Evolutionary conservation across 192 early-diverging fungal genomes (phyloP).

Genomic region (Coemansia reversa): DNA sequence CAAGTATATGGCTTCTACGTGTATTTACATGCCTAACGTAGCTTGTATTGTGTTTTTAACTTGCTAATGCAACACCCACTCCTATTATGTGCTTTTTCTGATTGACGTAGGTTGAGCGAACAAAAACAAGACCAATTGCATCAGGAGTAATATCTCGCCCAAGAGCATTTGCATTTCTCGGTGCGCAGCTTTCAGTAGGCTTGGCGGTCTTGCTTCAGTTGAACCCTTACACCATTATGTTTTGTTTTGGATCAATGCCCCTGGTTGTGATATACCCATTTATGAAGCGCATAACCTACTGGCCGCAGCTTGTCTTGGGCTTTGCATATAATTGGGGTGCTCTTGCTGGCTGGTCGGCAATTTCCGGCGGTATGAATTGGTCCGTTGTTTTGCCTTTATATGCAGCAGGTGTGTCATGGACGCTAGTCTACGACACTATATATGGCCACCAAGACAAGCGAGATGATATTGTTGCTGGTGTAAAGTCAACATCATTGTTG

Average conservation of each 20-base stretch:
- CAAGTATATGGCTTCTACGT: slow-evolving; percentile 5
- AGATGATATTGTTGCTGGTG: slow-evolving; percentile 81
- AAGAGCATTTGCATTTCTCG: slow-evolving; percentile 77
- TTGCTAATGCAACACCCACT: too few relatives aligned
- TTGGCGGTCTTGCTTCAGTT: slow-evolving; percentile 86
- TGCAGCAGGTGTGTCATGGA: slow-evolving; percentile 85
- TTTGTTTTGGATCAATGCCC: slow-evolving; percentile 78
- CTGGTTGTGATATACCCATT: slow-evolving; percentile 81
- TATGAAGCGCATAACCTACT: slow-evolving; percentile 96
- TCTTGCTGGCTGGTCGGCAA: slow-evolving; percentile 82
- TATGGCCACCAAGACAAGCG: slow-evolving; percentile 97
- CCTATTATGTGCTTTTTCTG: neutral
- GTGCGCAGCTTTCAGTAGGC: slow-evolving; percentile 73
- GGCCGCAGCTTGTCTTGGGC: slow-evolving; percentile 88
- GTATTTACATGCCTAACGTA: too few relatives aligned
- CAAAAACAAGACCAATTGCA: slow-evolving; percentile 78
- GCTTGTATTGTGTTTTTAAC: too few relatives aligned
- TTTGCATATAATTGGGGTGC: slow-evolving; percentile 95
- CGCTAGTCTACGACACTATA: slow-evolving; percentile 94
- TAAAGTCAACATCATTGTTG: slow-evolving; percentile 87
- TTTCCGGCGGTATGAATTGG: slow-evolving; percentile 68
- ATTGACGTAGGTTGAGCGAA: slow-evolving; percentile 68
- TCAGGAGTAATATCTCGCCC: slow-evolving; percentile 66
- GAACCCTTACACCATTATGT: slow-evolving; percentile 81
- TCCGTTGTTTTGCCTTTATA: slow-evolving; percentile 79